A percentile compares a stretch with the other conserved stretches of the same genome.
Conservation (phyloP, 2,329 filamentous ascomycete species). For the Botrytis byssoidea region DNA sequence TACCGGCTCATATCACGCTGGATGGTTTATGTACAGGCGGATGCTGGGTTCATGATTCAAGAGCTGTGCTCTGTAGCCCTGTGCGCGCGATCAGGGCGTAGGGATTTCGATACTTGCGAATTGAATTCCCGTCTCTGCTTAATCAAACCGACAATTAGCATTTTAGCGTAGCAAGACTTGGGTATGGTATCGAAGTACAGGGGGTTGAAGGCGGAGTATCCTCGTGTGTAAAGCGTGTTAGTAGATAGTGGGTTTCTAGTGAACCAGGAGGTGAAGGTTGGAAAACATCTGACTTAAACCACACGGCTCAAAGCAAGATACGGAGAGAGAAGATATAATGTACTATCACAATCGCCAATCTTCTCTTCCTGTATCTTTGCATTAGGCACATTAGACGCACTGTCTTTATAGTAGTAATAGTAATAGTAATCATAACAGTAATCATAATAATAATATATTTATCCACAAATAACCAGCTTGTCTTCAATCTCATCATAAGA, state of each 20-base stretch:
- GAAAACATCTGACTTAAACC: neutral
- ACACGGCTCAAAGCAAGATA: neutral
- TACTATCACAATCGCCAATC: neutral
- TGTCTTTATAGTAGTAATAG: too few species aligned
- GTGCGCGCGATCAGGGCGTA: too few species aligned
- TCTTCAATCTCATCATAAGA: too few species aligned
- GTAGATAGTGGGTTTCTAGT: too few species aligned
- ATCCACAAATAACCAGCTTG: too few species aligned
- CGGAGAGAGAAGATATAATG: neutral
- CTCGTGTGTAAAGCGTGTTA: too few species aligned
- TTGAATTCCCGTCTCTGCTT: neutral
- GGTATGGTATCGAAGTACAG: too few species aligned
- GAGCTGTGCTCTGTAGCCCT: neutral
- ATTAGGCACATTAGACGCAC: neutral
- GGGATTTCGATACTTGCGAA: neutral
- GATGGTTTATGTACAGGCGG: fast-evolving
- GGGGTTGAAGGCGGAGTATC: too few species aligned
- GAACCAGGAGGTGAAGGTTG: neutral
- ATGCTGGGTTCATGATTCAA: neutral
- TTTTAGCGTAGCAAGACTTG: neutral
- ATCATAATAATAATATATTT: neutral
- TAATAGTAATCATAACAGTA: neutral
- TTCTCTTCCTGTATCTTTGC: neutral
- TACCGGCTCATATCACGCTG: neutral
- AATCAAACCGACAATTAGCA: neutral